These are phyloP conservation scores for Saccharum hybrid DNA, from an alignment of 202 grass and related monocot species.

Conservation along the genomic window DNA sequence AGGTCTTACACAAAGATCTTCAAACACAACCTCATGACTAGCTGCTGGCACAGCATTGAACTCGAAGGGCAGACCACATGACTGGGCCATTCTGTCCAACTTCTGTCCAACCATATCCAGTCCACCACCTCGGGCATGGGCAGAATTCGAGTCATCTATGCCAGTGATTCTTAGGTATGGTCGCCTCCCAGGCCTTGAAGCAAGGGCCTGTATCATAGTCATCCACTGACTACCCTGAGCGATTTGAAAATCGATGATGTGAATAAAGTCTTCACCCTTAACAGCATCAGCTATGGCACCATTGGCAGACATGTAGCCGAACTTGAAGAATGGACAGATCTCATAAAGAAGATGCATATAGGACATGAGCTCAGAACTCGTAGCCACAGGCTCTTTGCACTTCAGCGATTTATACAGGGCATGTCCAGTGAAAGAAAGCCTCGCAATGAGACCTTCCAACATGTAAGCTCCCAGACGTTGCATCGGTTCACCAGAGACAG, in stretches of 20 bases:
- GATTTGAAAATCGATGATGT: constrained; percentile 95
- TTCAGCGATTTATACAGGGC: constrained; percentile 83
- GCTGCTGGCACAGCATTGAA: constrained; percentile 62
- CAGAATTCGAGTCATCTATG: constrained; percentile 76
- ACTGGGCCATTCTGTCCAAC: constrained; percentile 57
- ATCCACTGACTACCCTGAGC: constrained; percentile 87
- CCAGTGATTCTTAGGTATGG: constrained; percentile 78
- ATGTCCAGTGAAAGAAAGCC: constrained; percentile 67
- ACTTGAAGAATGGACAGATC: constrained; percentile 88
- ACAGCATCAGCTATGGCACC: constrained; percentile 82
- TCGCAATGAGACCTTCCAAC: constrained; percentile 84
- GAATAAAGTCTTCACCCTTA: constrained; percentile 73
- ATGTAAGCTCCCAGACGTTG: constrained; percentile 90
- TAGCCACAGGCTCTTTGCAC: constrained; percentile 74
- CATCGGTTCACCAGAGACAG: constrained; percentile 78
- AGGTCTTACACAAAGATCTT: constrained; percentile 64
- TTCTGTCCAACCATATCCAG: constrained; percentile 69
- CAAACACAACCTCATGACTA: constrained; percentile 67
- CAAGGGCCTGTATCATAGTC: constrained; percentile 78
- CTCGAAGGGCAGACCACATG: constrained; percentile 66
- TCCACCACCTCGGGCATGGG: constrained; percentile 73
- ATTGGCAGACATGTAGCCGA: constrained; percentile 91
- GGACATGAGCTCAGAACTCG: constrained; percentile 73
- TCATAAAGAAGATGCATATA: constrained; percentile 93
- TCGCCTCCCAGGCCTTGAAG: constrained; percentile 51